Conservation (phyloP, 176 grass and related monocot genomes). For the Aegilops speltoides region DNA sequence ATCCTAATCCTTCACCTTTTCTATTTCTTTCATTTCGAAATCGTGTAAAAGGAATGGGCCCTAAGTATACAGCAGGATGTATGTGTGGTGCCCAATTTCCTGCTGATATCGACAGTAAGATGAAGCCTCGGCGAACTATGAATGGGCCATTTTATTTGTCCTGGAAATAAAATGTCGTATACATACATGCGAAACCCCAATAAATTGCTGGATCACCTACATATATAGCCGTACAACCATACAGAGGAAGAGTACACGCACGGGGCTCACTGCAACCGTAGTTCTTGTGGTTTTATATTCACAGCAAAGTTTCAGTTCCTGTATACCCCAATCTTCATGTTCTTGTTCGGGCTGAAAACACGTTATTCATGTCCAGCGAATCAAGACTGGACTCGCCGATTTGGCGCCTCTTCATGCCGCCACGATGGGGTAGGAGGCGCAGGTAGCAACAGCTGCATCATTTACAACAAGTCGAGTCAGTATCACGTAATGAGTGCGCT, state of each 20-base stretch:
- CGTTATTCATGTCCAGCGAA: constrained; percentile 35
- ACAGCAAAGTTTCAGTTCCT: constrained; percentile 24
- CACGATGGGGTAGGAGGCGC: constrained; percentile 78
- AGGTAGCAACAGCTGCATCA: constrained; percentile 74
- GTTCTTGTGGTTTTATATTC: constrained; percentile 34
- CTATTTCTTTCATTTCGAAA: too few relatives aligned
- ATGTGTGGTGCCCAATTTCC: not conserved
- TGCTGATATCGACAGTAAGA: not conserved
- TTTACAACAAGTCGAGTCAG: constrained; percentile 16
- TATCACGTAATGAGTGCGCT: not conserved
- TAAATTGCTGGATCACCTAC: constrained; percentile 22
- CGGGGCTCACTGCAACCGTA: not conserved
- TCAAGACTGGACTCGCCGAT: not conserved
- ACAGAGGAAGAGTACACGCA: constrained; percentile 30
- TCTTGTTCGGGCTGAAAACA: constrained; percentile 26
- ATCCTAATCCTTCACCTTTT: too few relatives aligned
- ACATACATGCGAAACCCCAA: constrained; percentile 13
- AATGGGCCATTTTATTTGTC: not conserved
- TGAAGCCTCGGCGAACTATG: not conserved
- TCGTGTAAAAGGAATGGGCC: too few relatives aligned
- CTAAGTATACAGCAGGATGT: not conserved
- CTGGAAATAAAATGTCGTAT: constrained; percentile 9
- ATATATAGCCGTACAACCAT: constrained; percentile 17
- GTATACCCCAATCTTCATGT: constrained; percentile 30
- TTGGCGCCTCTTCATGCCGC: constrained; percentile 22